A percentile compares a stretch with the other conserved stretches of the same genome.
phyloP scores from a whole-genome alignment of 2,329 filamentous ascomycete species.

The Leptographium lundbergii region DNA sequence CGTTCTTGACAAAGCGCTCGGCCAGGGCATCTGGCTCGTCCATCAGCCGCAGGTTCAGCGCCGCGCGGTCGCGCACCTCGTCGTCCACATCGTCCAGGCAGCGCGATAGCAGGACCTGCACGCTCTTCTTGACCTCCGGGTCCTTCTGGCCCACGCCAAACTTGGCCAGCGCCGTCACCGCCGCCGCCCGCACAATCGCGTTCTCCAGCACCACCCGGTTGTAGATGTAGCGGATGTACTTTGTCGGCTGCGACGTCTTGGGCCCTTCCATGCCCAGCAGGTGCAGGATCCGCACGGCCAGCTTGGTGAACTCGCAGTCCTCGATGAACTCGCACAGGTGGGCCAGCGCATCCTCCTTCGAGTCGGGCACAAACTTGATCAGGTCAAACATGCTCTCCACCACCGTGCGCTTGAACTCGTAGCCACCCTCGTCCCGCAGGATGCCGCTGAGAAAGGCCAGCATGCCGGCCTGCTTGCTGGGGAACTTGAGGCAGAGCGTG shows the following conservation, averaged over 20 bases:
- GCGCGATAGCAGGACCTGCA: slow-evolving; percentile 79
- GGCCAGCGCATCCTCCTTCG: slow-evolving; percentile 68
- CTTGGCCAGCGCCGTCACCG: slow-evolving; percentile 90
- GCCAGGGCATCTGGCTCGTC: slow-evolving; percentile 80
- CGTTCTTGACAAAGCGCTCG: slow-evolving; percentile 82
- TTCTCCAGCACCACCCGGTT: slow-evolving; percentile 97
- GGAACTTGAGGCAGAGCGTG: slow-evolving; percentile 93
- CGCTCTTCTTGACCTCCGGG: slow-evolving; percentile 90
- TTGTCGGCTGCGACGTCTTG: slow-evolving; percentile 88
- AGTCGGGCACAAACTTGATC: slow-evolving; percentile 96
- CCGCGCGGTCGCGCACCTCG: slow-evolving; percentile 90
- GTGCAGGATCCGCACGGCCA: slow-evolving; percentile 89
- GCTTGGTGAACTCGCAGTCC: slow-evolving; percentile 97
- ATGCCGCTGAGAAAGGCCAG: slow-evolving; percentile 95
- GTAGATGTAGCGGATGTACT: slow-evolving; percentile 99
- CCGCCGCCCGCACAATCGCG: slow-evolving; percentile 85
- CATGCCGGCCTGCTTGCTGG: slow-evolving; percentile 96
- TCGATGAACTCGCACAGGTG: slow-evolving; percentile 99
- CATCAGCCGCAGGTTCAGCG: slow-evolving; percentile 86
- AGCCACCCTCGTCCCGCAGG: slow-evolving; percentile 88
- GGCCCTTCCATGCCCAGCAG: slow-evolving; percentile 89
- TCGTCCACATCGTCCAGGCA: slow-evolving; percentile 96
- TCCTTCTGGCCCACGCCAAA: slow-evolving; percentile 97
- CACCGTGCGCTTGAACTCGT: slow-evolving; percentile 94
- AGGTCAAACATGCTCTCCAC: slow-evolving; percentile 99